phyloP scores from a whole-genome alignment of 805 yeast species.

The Pichia insulana region DNA sequence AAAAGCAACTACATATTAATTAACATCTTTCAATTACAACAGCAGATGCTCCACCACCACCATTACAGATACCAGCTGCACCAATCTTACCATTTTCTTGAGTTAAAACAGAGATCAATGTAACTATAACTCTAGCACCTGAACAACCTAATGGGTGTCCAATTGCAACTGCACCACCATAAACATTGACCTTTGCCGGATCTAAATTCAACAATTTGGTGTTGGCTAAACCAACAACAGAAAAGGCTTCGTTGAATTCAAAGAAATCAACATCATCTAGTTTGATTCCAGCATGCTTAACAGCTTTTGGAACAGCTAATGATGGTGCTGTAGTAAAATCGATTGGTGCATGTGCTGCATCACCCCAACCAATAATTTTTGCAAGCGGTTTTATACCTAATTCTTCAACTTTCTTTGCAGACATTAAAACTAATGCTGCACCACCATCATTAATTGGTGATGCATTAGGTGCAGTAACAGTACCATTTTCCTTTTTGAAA shows the following conservation, averaged over 20 bases:
- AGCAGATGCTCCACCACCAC: constrained; percentile 99
- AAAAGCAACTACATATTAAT: too few relatives aligned
- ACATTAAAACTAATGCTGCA: constrained; percentile 85
- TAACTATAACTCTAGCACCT: constrained; percentile 91
- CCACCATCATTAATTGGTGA: constrained; percentile 97
- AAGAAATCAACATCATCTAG: constrained; percentile 72
- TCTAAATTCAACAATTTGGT: constrained; percentile 59
- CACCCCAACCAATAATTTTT: constrained; percentile 90
- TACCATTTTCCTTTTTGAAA: constrained; percentile 88
- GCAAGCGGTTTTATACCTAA: constrained; percentile 85
- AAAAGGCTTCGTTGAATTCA: constrained; percentile 96
- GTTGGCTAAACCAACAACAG: constrained; percentile 93
- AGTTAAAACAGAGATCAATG: constrained; percentile 66
- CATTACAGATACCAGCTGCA: constrained; percentile 95
- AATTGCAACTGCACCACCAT: constrained; percentile 94
- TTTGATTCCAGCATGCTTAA: constrained; percentile 70
- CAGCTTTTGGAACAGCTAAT: constrained; percentile 90
- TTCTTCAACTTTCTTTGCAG: constrained; percentile 78
- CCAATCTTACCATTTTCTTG: constrained; percentile 89
- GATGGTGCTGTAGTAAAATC: constrained; percentile 97
- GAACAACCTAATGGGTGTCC: constrained; percentile 95
- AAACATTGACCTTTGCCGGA: constrained; percentile 65
- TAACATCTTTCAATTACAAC: constrained; percentile 71
- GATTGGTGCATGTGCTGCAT: constrained; percentile 91
- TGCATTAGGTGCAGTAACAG: constrained; percentile 96